Percentiles rank a stretch among this genome's conserved stretches.
Conservation (phyloP, 1,139 yeast genomes). For the Debaryomyces udenii region DNA sequence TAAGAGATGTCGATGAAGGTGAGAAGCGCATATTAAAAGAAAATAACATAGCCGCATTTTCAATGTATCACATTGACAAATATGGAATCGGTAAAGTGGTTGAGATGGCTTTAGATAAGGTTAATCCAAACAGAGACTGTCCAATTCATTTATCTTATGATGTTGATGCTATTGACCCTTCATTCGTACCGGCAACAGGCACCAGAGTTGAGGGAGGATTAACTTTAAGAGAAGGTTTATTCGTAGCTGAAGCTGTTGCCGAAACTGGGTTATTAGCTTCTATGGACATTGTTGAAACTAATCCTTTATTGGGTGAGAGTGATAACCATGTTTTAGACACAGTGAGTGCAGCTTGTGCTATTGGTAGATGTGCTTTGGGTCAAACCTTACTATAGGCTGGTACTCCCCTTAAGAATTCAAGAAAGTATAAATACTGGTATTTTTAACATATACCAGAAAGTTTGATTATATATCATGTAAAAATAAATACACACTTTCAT, state of each 20-base stretch:
- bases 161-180: conserved; percentile 96
- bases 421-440: too few relatives aligned
- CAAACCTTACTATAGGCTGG: conserved; percentile 68
- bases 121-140: conserved; percentile 71
- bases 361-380: conserved; percentile 93
- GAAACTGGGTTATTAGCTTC: conserved; percentile 84
- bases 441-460: too few relatives aligned
- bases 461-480: too few relatives aligned
- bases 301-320: conserved; percentile 83
- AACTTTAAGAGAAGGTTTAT: conserved; percentile 91
- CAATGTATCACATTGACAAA: conserved; percentile 96
- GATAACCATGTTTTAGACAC: conserved; percentile 83
- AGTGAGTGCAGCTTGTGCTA: conserved; percentile 85
- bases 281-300: conserved; percentile 90
- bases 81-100: conserved; percentile 91
- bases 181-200: conserved; percentile 95
- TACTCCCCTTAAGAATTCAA: too few relatives aligned
- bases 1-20: conserved; percentile 88
- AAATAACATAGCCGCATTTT: conserved; percentile 77
- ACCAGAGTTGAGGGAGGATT: conserved; percentile 97
- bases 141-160: conserved; percentile 94
- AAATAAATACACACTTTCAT: too few relatives aligned
- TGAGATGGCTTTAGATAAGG: conserved; percentile 82
- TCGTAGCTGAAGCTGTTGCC: conserved; percentile 88
- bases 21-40: conserved; percentile 77